Base-by-base conservation (phyloP, 2,329 filamentous ascomycete species). In the Trichophyton schoenleinii region DNA sequence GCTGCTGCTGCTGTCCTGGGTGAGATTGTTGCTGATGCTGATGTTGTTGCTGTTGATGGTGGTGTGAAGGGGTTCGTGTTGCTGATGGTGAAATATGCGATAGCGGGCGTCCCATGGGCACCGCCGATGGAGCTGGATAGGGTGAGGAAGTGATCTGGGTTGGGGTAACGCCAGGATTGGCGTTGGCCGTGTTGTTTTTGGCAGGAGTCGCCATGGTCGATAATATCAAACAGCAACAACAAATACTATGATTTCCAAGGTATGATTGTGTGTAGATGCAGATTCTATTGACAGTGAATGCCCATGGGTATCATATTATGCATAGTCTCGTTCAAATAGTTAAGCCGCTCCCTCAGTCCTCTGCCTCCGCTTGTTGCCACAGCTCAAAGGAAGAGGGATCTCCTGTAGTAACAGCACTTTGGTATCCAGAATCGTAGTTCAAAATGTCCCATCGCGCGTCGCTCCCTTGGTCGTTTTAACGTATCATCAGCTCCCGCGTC, bases 31-130 rank as follows among this genome's bases (percentile, higher is more conserved):
- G 55, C 11, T 72, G 68, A n/a, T 53, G 49, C n/a, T n/a, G 11
- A 1, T 4, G 71, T 70, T 34, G 73, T 31, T 31, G 28, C 28
- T 31, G 28, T 31, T 31, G 28, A 31, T 31, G 28, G 6, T 31
- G 28, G 74, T 11, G 69, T 73, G 22, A 75, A 1, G 76, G 76
- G 0, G 75, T 78, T 63, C 72, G 74, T 62, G 71, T 73, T 62
- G 71, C 73, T 3, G 75, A 76, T 2, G 76, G 75, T 5, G 76
- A 78, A 65, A 77, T 78, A 61, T 77, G 73, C 15, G 76, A 72
- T 20, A 77, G 67, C 28, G 73, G 71, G 25, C 70, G 70, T 46
- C 71, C 68, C 68, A 76, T 73, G 60, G 74, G 70, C 28, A 70
- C 71, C 57, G 71, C 73, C 31, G 74, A 70, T 8, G 74, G 75